These are phyloP conservation scores for Zymoseptoria passerinii DNA, from an alignment of 2,329 filamentous ascomycete species.

Conservation along the genomic window DNA sequence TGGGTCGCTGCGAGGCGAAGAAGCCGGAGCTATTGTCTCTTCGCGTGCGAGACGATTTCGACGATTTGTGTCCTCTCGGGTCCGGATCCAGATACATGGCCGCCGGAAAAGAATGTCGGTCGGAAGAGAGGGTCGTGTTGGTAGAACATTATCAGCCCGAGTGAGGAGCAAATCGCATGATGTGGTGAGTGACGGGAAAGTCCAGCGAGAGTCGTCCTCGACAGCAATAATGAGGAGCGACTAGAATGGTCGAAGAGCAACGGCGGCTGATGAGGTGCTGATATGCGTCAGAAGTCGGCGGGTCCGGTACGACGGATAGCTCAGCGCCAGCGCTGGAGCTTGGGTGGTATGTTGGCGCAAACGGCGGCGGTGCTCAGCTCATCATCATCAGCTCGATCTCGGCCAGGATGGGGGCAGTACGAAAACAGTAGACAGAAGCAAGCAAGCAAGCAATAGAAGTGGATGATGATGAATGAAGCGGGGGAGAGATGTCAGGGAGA, in stretches of 20 bases:
- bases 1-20: slow-evolving; percentile 18
- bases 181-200: slow-evolving; percentile 9
- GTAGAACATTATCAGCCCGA: not conserved
- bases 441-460: not conserved
- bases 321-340: not conserved
- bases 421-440: not conserved
- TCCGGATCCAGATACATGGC: slow-evolving; percentile 29
- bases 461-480: too few relatives aligned
- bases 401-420: not conserved
- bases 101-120: not conserved
- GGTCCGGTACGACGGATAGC: not conserved
- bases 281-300: slow-evolving; percentile 16
- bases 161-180: slow-evolving; percentile 12
- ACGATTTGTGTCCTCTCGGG: slow-evolving; percentile 11
- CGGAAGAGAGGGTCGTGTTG: slow-evolving; percentile 10
- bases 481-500: not conserved
- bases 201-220: not conserved
- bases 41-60: not conserved
- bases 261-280: slow-evolving; percentile 18
- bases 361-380: not conserved
- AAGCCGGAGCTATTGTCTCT: slow-evolving; percentile 6
- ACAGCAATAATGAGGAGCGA: not conserved
- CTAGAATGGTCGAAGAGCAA: not conserved
- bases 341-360: not conserved
- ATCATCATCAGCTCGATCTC: too few relatives aligned